phyloP scores from a whole-genome alignment of 495 filamentous ascomycete genomes.

The Neurospora sp. region DNA sequence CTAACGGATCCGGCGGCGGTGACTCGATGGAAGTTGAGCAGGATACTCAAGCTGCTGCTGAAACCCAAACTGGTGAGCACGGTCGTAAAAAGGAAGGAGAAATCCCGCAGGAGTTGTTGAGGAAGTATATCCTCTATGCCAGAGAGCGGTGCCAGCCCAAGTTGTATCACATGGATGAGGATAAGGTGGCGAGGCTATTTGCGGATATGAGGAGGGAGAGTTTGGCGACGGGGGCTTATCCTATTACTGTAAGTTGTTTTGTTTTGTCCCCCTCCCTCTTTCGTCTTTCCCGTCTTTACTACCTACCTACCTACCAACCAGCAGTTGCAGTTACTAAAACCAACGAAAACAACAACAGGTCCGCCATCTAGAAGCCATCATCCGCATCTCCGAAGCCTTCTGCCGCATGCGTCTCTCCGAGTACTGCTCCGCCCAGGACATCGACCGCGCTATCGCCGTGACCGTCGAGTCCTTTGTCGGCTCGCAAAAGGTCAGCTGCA shows the following conservation, averaged over 20 bases:
- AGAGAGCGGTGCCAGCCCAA: slow-evolving; percentile 85
- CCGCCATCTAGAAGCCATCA: slow-evolving; percentile 93
- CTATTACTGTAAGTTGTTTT: slow-evolving; percentile 71
- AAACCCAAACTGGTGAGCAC: slow-evolving; percentile 3
- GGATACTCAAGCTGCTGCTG: slow-evolving; percentile 16
- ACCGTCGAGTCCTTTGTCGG: slow-evolving; percentile 94
- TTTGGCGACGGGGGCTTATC: slow-evolving; percentile 88
- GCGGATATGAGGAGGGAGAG: slow-evolving; percentile 93
- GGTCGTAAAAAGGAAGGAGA: slow-evolving; percentile 56
- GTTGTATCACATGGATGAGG: slow-evolving; percentile 95
- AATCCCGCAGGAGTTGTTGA: slow-evolving; percentile 81
- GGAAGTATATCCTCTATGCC: slow-evolving; percentile 97
- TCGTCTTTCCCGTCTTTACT: too few species aligned
- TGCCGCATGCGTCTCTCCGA: slow-evolving; percentile 93
- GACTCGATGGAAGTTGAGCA: slow-evolving; percentile 55
- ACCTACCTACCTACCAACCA: too few species aligned
- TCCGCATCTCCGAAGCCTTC: slow-evolving; percentile 86
- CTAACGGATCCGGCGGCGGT: slow-evolving; percentile 26
- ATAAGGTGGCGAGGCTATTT: slow-evolving; percentile 90
- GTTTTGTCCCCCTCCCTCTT: background rate
- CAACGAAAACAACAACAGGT: slow-evolving; percentile 44
- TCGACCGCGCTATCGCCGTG: slow-evolving; percentile 94
- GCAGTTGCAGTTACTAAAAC: too few species aligned
- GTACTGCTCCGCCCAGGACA: slow-evolving; percentile 79
- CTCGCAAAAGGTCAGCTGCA: slow-evolving; percentile 93